Percentiles rank a stretch among this genome's conserved stretches.
These are phyloP conservation scores for Puccinia horiana DNA, from an alignment of 1,284 basidiomycete species.

Conservation along the genomic window DNA sequence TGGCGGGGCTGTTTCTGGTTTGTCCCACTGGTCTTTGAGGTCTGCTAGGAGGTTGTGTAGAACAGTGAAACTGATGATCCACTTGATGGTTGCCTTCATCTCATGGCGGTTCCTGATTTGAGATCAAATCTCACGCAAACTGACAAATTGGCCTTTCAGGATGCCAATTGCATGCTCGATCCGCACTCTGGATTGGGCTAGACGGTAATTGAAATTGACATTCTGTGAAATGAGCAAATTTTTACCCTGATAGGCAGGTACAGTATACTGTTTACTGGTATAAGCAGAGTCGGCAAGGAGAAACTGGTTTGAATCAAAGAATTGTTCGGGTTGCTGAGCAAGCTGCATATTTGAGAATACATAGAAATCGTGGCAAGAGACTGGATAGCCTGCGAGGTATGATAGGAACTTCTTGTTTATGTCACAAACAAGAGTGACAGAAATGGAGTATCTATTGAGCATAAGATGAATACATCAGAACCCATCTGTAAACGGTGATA, in stretches of 20 bases:
- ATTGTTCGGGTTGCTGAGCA: constrained; percentile 9
- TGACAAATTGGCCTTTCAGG: constrained; percentile 2
- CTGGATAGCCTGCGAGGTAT: not conserved
- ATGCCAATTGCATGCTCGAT: constrained; percentile 24
- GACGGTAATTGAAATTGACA: not conserved
- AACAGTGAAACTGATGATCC: not conserved
- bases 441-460: not conserved
- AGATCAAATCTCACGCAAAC: not conserved
- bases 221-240: not conserved
- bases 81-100: constrained; percentile 13
- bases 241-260: not conserved
- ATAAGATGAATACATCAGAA: not conserved
- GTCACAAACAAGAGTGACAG: not conserved
- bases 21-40: too few species aligned
- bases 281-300: constrained; percentile 6
- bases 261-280: not conserved
- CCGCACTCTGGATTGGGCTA: constrained; percentile 3
- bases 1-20: too few species aligned
- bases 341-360: constrained; percentile 4
- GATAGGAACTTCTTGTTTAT: not conserved
- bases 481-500: too few species aligned
- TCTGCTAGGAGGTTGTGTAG: too few species aligned
- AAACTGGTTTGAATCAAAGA: constrained; percentile 18
- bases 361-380: constrained; percentile 4
- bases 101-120: not conserved